Base-by-base conservation (phyloP, 768 basidiomycete species). In the Ramaria sp. region DNA sequence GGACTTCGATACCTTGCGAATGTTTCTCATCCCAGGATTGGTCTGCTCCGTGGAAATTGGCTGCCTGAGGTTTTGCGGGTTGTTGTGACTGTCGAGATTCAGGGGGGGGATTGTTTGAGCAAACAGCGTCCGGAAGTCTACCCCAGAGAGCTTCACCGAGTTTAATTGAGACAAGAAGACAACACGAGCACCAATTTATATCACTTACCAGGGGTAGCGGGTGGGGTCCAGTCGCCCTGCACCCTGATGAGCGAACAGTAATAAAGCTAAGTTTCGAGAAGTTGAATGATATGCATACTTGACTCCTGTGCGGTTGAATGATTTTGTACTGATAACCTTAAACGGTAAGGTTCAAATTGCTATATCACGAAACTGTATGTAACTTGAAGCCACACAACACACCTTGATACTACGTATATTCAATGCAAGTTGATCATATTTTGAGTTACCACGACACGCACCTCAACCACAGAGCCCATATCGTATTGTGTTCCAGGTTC, bases 211-310 rank as follows among this genome's bases (percentile, higher is more conserved):
- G 85, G 83, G 1, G 78, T 78, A 12, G 66, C 56, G 3, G 70
- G 58, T 3, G 87, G 87, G 24, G 79, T 66, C 87, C 87, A 89
- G 59, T 85, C 83, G 25, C 71, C 58, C 83, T 88, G 60, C 45
- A 60, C 51, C 28, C 38, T 60, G 54, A 36, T 10, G 42, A 5
- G 30, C 48, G 24, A 13, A 20, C 7, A 10, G 10, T 9, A 54
- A 20, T 20, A 25, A 39, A 8, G 45, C 37, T 34, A 6, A 43
- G 16, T 49, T 5, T 45, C 53, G 9, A 44, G n/a, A n/a, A n/a
- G n/a, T n/a, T n/a, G n/a, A 32, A 13, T 39, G 15, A 3, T 3
- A 39, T 15, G 57, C 63, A 53, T 58, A 78, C 84, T 74, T 85
- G 82, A 28, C 85, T 85, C 51, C 63, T 67, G 68, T 88, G 86